These are phyloP conservation scores for Fusarium nematophilum DNA, from an alignment of 2,329 filamentous ascomycete species.

Conservation along the genomic window DNA sequence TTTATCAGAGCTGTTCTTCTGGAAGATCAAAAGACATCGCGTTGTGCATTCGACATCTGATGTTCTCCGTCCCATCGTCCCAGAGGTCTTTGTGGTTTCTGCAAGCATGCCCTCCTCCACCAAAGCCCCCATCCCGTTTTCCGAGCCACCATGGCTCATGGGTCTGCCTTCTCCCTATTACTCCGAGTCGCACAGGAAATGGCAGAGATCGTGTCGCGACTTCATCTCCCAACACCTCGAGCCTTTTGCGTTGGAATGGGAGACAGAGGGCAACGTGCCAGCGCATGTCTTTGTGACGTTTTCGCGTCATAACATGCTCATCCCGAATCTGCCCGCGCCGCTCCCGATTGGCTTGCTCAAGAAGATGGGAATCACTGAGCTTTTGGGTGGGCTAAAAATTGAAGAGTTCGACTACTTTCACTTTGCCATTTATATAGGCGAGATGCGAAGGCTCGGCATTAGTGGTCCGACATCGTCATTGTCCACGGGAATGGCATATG, in stretches of 20 bases:
- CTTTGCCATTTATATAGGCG: constrained; percentile 75
- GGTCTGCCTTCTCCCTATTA: constrained; percentile 80
- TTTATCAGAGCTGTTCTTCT: too few relatives aligned
- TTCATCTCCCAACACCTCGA: constrained; percentile 74
- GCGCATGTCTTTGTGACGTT: too few relatives aligned
- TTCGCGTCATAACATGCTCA: too few relatives aligned
- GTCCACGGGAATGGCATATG: too few relatives aligned
- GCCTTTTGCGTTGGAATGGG: constrained; percentile 63
- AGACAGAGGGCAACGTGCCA: too few relatives aligned
- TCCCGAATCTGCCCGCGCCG: constrained; percentile 76
- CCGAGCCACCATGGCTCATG: constrained; percentile 25
- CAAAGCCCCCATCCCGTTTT: too few relatives aligned
- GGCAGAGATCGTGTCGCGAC: constrained; percentile 74
- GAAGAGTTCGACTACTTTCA: constrained; percentile 82
- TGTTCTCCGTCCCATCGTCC: too few relatives aligned
- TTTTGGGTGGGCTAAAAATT: constrained; percentile 73
- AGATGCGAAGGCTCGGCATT: constrained; percentile 76
- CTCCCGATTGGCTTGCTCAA: constrained; percentile 57
- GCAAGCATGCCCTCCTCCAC: too few relatives aligned
- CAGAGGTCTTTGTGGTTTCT: too few relatives aligned
- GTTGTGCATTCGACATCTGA: too few relatives aligned
- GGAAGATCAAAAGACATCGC: too few relatives aligned
- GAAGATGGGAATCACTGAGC: constrained; percentile 48
- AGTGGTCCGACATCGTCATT: constrained; percentile 68
- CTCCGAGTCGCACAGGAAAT: constrained; percentile 71